Percentiles rank a stretch among this genome's conserved stretches.
Evolutionary conservation across 176 grass and related monocot species (phyloP).

Genomic region (Oryza meyeriana): DNA sequence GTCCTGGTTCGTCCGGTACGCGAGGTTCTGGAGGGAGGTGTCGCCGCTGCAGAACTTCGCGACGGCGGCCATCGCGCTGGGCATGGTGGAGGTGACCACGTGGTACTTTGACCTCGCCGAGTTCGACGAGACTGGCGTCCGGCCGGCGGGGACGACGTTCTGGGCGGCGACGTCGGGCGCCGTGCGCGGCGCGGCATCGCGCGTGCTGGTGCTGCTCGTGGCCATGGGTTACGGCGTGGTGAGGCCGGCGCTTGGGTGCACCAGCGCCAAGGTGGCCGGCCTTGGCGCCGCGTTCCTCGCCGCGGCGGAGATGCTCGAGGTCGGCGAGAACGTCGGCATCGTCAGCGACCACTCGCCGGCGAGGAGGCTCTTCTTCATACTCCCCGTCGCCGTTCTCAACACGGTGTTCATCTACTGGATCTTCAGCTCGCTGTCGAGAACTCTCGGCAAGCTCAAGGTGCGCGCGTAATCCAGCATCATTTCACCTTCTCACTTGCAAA

Average conservation of each 20-base stretch:
- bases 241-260: slow-evolving; percentile 37
- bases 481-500: neutral
- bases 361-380: slow-evolving; percentile 45
- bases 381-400: slow-evolving; percentile 58
- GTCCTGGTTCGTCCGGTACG: slow-evolving; percentile 62
- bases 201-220: slow-evolving; percentile 62
- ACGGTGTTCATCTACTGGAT: slow-evolving; percentile 78
- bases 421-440: slow-evolving; percentile 56
- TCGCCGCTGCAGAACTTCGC: slow-evolving; percentile 64
- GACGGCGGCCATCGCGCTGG: slow-evolving; percentile 66
- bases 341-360: slow-evolving; percentile 67
- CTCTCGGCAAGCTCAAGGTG: slow-evolving; percentile 67
- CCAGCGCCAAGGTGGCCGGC: slow-evolving; percentile 41
- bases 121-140: slow-evolving; percentile 52
- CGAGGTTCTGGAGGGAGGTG: slow-evolving; percentile 65
- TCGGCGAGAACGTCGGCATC: slow-evolving; percentile 63
- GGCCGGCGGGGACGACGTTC: slow-evolving; percentile 64
- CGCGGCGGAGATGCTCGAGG: slow-evolving; percentile 53
- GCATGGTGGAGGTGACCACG: slow-evolving; percentile 68
- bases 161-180: slow-evolving; percentile 65
- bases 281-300: slow-evolving; percentile 59
- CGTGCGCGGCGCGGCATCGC: slow-evolving; percentile 43
- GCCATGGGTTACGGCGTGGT: slow-evolving; percentile 72
- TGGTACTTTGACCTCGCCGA: slow-evolving; percentile 76
- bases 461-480: neutral